Conservation (phyloP, 768 basidiomycete genomes). For the Stropharia rugosoannulata region DNA sequence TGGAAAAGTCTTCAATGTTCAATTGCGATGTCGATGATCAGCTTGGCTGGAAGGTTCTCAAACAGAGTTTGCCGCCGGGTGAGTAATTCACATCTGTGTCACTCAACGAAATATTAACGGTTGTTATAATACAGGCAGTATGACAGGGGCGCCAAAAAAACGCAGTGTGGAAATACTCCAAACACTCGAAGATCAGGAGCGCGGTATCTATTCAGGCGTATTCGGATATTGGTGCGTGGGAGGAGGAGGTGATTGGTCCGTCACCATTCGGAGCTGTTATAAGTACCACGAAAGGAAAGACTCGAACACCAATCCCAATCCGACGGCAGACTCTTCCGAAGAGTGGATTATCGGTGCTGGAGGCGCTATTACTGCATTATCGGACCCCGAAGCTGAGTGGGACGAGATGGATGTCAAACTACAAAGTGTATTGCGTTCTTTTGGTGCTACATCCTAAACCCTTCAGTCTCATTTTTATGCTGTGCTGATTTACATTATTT, state of each 20-base stretch:
- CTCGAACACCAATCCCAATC: slow-evolving; percentile 4
- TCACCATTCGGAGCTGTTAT: slow-evolving; percentile 92
- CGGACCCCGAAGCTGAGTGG: slow-evolving; percentile 85
- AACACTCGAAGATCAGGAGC: slow-evolving; percentile 66
- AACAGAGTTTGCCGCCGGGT: slow-evolving; percentile 86
- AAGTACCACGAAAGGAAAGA: slow-evolving; percentile 48
- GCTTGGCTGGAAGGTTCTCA: slow-evolving; percentile 78
- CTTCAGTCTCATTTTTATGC: neutral
- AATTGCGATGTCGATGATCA: slow-evolving; percentile 41
- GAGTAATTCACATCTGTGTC: slow-evolving; percentile 12
- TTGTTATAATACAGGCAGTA: slow-evolving; percentile 62
- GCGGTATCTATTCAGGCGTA: slow-evolving; percentile 88
- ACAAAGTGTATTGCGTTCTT: slow-evolving; percentile 69
- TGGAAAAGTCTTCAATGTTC: slow-evolving; percentile 27
- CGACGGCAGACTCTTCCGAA: slow-evolving; percentile 30
- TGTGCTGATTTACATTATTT: neutral
- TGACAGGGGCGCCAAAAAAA: slow-evolving; percentile 98
- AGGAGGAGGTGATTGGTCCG: slow-evolving; percentile 90
- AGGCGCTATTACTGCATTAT: slow-evolving; percentile 95
- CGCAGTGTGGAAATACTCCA: slow-evolving; percentile 90
- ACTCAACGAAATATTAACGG: neutral
- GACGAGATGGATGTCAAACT: slow-evolving; percentile 93
- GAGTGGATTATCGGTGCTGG: slow-evolving; percentile 86
- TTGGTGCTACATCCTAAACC: slow-evolving; percentile 34
- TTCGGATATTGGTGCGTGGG: slow-evolving; percentile 92